Percentiles rank a stretch among this genome's conserved stretches.
Evolutionary conservation across 2,329 filamentous ascomycete species (phyloP).

Genomic region (Paraconiothyrium brasiliense): DNA sequence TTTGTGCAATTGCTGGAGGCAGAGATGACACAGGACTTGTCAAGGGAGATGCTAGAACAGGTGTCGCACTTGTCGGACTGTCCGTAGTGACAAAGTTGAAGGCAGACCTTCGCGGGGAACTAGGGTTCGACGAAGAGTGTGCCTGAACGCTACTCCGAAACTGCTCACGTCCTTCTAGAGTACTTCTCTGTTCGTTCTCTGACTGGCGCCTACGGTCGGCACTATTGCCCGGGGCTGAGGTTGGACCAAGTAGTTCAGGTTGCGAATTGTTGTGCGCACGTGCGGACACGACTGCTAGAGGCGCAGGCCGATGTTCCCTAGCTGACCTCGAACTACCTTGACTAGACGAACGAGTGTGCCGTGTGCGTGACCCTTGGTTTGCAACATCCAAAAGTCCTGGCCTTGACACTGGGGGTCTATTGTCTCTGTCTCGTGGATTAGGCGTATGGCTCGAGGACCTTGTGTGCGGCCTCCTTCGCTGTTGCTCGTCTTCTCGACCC

Average conservation of each 20-base stretch:
- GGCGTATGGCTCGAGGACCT: slow-evolving; percentile 48
- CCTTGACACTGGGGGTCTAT: slow-evolving; percentile 56
- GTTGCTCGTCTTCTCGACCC: slow-evolving; percentile 40
- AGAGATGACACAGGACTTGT: slow-evolving; percentile 29
- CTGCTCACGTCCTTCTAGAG: slow-evolving; percentile 49
- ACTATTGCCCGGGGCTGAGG: slow-evolving; percentile 36
- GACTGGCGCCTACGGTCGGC: slow-evolving; percentile 48
- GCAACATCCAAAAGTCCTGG: slow-evolving; percentile 58
- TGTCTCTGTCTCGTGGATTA: slow-evolving; percentile 41
- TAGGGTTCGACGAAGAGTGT: slow-evolving; percentile 37
- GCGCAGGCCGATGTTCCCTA: slow-evolving; percentile 41
- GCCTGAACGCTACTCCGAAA: slow-evolving; percentile 41
- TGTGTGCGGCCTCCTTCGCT: slow-evolving; percentile 43
- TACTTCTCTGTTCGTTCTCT: slow-evolving; percentile 56
- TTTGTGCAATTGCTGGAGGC: slow-evolving; percentile 25
- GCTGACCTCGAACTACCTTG: slow-evolving; percentile 55
- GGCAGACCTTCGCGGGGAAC: slow-evolving; percentile 38
- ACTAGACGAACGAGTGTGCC: slow-evolving; percentile 57
- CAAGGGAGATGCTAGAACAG: slow-evolving; percentile 34
- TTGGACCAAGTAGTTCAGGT: slow-evolving; percentile 65
- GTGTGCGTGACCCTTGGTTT: slow-evolving; percentile 39
- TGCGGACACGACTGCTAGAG: slow-evolving; percentile 34
- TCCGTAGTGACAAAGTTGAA: slow-evolving; percentile 39
- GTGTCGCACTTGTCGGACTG: slow-evolving; percentile 40
- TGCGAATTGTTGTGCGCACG: slow-evolving; percentile 68